A percentile compares a stretch with the other conserved stretches of the same genome.
phyloP scores from a whole-genome alignment of 352 stramenopile species.

The Saprolegnia diclina region DNA sequence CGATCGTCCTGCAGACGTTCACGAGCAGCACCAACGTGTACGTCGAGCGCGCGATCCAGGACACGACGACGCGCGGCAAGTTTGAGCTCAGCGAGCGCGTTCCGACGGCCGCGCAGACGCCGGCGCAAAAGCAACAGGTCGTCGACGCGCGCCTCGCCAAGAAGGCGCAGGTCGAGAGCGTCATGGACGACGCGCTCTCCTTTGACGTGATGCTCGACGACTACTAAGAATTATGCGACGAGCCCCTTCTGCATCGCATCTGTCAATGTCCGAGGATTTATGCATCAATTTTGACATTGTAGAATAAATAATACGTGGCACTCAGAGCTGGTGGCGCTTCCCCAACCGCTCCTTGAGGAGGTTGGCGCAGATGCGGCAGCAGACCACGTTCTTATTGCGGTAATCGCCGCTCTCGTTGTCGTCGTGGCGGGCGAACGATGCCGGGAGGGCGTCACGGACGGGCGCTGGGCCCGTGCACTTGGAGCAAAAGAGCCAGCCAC shows the following conservation, averaged over 20 bases:
- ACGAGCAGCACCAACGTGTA: slow-evolving; percentile 50
- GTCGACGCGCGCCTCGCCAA: neutral
- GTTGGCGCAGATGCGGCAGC: slow-evolving; percentile 54
- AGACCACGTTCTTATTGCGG: slow-evolving; percentile 37
- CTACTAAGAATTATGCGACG: too few relatives aligned
- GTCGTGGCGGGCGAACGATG: slow-evolving; percentile 44
- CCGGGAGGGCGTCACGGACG: slow-evolving; percentile 46
- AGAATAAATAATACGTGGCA: neutral
- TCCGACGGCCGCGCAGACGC: neutral
- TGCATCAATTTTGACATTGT: neutral
- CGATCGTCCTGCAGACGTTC: slow-evolving; percentile 65
- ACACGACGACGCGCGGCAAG: slow-evolving; percentile 65
- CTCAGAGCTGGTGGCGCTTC: slow-evolving; percentile 33
- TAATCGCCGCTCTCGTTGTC: slow-evolving; percentile 30
- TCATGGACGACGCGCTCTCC: neutral
- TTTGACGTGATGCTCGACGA: neutral
- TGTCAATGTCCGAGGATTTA: neutral
- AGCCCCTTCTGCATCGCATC: too few relatives aligned
- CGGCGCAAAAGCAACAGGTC: neutral
- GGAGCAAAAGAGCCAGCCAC: slow-evolving; percentile 64
- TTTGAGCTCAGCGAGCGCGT: slow-evolving; percentile 39
- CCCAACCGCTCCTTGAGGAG: slow-evolving; percentile 52
- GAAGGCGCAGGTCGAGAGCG: neutral
- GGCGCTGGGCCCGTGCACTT: slow-evolving; percentile 52
- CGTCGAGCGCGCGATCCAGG: slow-evolving; percentile 49